Base-by-base conservation (phyloP, 1,284 basidiomycete species). In the Serendipita sp. region DNA sequence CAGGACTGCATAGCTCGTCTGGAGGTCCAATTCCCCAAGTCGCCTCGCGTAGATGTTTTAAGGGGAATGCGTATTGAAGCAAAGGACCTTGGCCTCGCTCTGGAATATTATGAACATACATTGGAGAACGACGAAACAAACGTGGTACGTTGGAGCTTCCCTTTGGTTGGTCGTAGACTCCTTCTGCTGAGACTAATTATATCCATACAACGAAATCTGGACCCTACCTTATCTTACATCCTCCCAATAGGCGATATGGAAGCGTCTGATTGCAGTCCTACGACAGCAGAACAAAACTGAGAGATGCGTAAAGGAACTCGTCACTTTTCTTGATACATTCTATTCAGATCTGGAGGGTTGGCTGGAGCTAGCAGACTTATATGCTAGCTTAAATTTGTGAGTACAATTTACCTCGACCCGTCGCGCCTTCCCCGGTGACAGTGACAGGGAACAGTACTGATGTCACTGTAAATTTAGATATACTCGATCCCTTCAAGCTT, bases 331-430 rank as follows among this genome's bases (percentile, higher is more conserved):
- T 42, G 95, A 98, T 70, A 93, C 86, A 0, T 93, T 95, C 73
- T 98, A 98, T 72, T 83, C 85, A 32, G 95, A 99, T 69, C 78
- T 91, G 0, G 88, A 94, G 67, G 93, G 82, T 3, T 99, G 95
- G 96, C 78, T 92, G 10, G 86, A 96, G 70, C 82, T 99, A n/a
- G 88, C 93, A 0, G 88, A 92, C 67, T 81, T 93, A 4, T 96
- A 99, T 70, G 79, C 85, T 1, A 80, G 83, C 13, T 84, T 86
- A 67, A 83, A 84, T 64, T 82, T 91, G 86, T 96, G 69, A 66
- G 85, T 75, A 3, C 64, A 30, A 15, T 58, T 22, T 42, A 30
- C 12, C 44, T 60, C 3, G 2, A 34, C 4, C 22, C 22, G 22
- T 22, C 22, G 22, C 22, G 1, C 22, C 22, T 22, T 22, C 22